Conservation (phyloP, 345 rosid genomes). For the Iberis pinnata region DNA sequence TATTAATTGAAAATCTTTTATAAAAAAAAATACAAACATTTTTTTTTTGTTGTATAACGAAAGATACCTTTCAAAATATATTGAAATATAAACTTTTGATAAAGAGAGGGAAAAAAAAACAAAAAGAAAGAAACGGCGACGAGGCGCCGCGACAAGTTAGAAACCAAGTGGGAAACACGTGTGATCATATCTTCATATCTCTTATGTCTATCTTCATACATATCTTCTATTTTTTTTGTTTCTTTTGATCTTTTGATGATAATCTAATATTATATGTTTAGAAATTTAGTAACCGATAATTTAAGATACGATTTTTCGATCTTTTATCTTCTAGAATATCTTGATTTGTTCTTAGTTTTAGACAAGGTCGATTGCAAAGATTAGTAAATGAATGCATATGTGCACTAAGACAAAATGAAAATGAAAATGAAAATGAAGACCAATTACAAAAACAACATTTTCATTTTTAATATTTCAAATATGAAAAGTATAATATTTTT, state of each 20-base stretch:
- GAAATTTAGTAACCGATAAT: neutral
- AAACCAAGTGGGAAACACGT: constrained; percentile 28
- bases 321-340: neutral
- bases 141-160: constrained; percentile 26
- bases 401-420: too few relatives aligned
- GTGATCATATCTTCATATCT: constrained; percentile 25
- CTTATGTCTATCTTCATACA: constrained; percentile 22
- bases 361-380: too few relatives aligned
- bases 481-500: too few relatives aligned
- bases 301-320: neutral
- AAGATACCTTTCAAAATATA: neutral
- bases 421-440: too few relatives aligned
- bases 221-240: constrained; percentile 1
- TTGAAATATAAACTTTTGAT: neutral
- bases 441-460: too few relatives aligned
- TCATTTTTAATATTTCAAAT: too few relatives aligned
- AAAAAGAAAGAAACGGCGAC: constrained; percentile 23
- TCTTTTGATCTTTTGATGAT: constrained; percentile 1
- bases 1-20: too few relatives aligned
- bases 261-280: neutral
- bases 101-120: neutral
- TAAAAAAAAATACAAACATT: too few relatives aligned
- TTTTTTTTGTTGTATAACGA: too few relatives aligned
- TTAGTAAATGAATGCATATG: too few relatives aligned
- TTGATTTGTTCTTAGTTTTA: neutral